Conservation (phyloP, 2,329 filamentous ascomycete genomes). For the Stemphylium lycopersici region DNA sequence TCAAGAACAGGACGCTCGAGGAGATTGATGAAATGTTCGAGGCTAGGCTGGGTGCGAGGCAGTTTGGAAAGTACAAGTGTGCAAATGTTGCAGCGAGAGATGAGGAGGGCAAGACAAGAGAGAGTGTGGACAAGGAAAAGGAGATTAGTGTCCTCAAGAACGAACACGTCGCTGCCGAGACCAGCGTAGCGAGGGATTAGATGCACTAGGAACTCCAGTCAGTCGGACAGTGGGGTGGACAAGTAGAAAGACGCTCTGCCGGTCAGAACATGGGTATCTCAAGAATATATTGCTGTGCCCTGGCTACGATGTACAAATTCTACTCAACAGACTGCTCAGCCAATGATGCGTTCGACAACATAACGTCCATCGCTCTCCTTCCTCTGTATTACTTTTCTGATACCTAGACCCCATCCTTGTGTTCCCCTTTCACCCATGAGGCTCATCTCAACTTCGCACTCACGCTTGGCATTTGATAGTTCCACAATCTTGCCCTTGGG, state of each 20-base stretch:
- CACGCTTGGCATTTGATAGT: slow-evolving; percentile 61
- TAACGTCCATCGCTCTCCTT: slow-evolving; percentile 72
- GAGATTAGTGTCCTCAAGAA: slow-evolving; percentile 30
- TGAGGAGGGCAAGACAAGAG: slow-evolving; percentile 16
- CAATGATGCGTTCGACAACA: slow-evolving; percentile 67
- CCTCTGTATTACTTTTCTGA: slow-evolving; percentile 82
- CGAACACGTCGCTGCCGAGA: slow-evolving; percentile 38
- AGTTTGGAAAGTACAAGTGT: slow-evolving; percentile 51
- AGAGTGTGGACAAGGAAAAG: slow-evolving; percentile 35
- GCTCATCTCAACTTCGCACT: slow-evolving; percentile 84
- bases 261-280: slow-evolving; percentile 2
- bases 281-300: neutral
- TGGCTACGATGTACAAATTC: neutral
- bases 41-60: slow-evolving; percentile 50
- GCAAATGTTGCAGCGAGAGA: slow-evolving; percentile 23
- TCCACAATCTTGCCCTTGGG: slow-evolving; percentile 80
- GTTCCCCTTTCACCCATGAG: slow-evolving; percentile 71
- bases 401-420: slow-evolving; percentile 82
- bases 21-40: slow-evolving; percentile 63
- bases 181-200: slow-evolving; percentile 30
- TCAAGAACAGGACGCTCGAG: slow-evolving; percentile 60
- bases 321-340: slow-evolving; percentile 5
- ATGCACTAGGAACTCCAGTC: neutral
- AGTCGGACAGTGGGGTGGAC: no score
- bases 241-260: neutral